Conservation (phyloP, 208 protist species). For the Trypanosoma brucei region DNA sequence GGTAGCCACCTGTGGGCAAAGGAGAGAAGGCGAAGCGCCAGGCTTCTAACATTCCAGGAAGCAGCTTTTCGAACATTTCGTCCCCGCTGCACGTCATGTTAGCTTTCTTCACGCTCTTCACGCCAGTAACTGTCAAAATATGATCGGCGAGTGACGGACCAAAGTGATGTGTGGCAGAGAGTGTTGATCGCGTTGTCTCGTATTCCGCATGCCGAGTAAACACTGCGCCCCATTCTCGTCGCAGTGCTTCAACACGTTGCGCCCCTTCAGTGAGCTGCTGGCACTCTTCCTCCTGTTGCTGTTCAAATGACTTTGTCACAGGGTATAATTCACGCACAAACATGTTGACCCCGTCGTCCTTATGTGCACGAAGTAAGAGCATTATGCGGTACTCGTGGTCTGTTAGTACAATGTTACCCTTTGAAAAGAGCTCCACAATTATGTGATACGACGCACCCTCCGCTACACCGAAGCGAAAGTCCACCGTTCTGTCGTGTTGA, state of each 20-base stretch:
- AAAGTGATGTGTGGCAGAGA: conserved; percentile 67
- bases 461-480: conserved; percentile 91
- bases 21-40: conserved; percentile 36
- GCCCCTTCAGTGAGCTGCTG: conserved; percentile 6
- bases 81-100: conserved; percentile 15
- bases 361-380: conserved; percentile 90
- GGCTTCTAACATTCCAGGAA: conserved; percentile 54
- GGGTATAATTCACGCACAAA: conserved; percentile 76
- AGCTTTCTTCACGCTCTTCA: conserved; percentile 38
- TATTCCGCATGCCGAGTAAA: conserved; percentile 35
- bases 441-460: conserved; percentile 82
- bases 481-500: conserved; percentile 94
- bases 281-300: not conserved
- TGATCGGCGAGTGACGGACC: conserved; percentile 71
- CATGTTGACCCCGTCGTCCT: conserved; percentile 69
- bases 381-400: conserved; percentile 93
- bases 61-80: conserved; percentile 37
- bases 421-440: conserved; percentile 86
- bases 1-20: conserved; percentile 51
- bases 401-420: conserved; percentile 96
- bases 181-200: conserved; percentile 36
- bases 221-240: conserved; percentile 47
- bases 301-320: conserved; percentile 29
- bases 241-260: conserved; percentile 23
- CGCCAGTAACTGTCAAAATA: conserved; percentile 42